Evolutionary conservation across 164 flowering plant species (phyloP).

Genomic region (Macadamia tetraphylla): DNA sequence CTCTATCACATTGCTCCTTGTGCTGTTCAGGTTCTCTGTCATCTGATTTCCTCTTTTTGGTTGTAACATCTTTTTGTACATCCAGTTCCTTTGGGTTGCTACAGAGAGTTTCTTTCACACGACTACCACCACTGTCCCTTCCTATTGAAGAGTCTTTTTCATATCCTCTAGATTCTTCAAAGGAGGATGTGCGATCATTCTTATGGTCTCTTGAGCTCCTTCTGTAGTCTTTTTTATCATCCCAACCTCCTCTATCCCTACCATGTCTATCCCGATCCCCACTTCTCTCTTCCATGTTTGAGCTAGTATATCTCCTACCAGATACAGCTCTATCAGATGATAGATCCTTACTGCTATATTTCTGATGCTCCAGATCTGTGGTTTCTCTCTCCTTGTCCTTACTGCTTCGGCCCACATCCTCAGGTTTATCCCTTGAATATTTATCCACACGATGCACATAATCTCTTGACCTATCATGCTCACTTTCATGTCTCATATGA

Average conservation of each 20-base stretch:
- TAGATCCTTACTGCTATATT: slow-evolving; percentile 28
- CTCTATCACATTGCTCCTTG: slow-evolving; percentile 25
- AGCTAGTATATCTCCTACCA: slow-evolving; percentile 28
- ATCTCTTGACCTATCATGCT: slow-evolving; percentile 43
- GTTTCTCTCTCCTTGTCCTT: slow-evolving; percentile 46
- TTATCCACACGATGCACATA: slow-evolving; percentile 33
- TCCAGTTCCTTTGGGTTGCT: slow-evolving; percentile 33
- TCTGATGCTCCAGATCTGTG: slow-evolving; percentile 22
- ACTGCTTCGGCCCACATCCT: slow-evolving; percentile 34
- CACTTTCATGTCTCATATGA: slow-evolving; percentile 36
- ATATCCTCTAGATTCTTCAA: slow-evolving; percentile 36
- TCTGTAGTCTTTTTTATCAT: slow-evolving; percentile 37
- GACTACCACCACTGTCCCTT: slow-evolving; percentile 28
- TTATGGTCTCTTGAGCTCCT: slow-evolving; percentile 40
- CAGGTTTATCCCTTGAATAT: slow-evolving; percentile 45
- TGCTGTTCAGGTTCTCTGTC: slow-evolving; percentile 28
- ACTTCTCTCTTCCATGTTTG: slow-evolving; percentile 24
- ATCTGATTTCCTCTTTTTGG: slow-evolving; percentile 35
- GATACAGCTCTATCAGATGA: slow-evolving; percentile 32
- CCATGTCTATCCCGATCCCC: slow-evolving; percentile 33
- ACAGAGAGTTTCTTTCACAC: slow-evolving; percentile 28
- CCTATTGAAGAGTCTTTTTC: slow-evolving; percentile 24
- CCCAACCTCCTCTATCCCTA: slow-evolving; percentile 35
- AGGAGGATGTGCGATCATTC: slow-evolving; percentile 21
- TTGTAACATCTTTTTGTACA: slow-evolving; percentile 26